Conservation (phyloP, 306 rosid genomes). For the Rubus idaeus region DNA sequence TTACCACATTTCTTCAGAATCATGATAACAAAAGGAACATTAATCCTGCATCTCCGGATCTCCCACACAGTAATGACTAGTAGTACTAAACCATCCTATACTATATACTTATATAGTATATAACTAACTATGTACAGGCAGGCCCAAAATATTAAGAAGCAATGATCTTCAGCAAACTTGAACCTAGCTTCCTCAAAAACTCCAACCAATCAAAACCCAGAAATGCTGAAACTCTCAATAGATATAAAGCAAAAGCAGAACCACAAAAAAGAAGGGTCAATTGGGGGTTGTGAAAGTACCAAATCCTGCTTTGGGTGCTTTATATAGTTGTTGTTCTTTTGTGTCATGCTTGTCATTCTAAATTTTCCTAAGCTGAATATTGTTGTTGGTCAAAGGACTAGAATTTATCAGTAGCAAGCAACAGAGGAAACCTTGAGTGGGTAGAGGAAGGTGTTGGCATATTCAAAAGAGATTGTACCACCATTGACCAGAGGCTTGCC, state of each 20-base stretch:
- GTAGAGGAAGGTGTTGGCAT: constrained; percentile 74
- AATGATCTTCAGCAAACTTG: constrained; percentile 14
- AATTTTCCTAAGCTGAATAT: constrained; percentile 1
- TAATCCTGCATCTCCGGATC: background rate
- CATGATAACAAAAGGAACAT: constrained; percentile 10
- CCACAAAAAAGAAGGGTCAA: background rate
- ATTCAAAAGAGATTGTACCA: constrained; percentile 59
- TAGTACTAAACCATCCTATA: constrained; percentile 6
- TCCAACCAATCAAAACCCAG: background rate
- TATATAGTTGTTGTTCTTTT: background rate
- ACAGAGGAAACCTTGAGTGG: constrained; percentile 67
- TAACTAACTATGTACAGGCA: constrained; percentile 37
- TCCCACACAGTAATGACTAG: background rate
- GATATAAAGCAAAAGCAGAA: constrained; percentile 19
- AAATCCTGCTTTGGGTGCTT: constrained; percentile 19
- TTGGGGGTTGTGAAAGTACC: background rate
- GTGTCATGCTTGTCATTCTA: background rate
- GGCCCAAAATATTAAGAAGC: background rate
- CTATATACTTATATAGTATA: constrained; percentile 17
- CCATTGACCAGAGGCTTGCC: constrained; percentile 68
- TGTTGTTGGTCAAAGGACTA: background rate
- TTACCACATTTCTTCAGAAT: background rate
- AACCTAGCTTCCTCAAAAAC: constrained; percentile 5
- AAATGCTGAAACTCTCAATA: background rate
- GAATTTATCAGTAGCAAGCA: background rate